These are phyloP conservation scores for Fusarium armeniacum DNA, from an alignment of 2,329 filamentous ascomycete genomes.

Conservation along the genomic window DNA sequence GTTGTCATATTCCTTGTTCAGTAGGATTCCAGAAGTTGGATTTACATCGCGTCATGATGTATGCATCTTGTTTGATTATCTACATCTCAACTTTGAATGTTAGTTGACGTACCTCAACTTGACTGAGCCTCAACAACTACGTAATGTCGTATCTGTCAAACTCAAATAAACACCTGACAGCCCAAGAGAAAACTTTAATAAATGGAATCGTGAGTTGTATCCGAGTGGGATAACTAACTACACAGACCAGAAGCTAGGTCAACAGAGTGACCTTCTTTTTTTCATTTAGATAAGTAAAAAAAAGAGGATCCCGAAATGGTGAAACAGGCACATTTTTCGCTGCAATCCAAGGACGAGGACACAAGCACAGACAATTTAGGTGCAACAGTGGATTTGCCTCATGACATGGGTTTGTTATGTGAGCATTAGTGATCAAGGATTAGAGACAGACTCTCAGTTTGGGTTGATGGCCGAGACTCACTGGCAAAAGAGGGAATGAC, in stretches of 20 bases:
- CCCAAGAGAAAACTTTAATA: conserved; percentile 1
- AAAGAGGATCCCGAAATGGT: conserved; percentile 8
- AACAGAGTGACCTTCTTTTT: background rate
- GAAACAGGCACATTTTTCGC: conserved; percentile 20
- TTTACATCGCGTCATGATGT: conserved; percentile 1
- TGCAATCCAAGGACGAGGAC: conserved; percentile 11
- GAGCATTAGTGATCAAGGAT: conserved; percentile 43
- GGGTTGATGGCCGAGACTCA: background rate
- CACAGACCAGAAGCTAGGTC: background rate
- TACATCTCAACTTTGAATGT: background rate
- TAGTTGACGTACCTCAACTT: background rate
- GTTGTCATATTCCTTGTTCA: conserved; percentile 8
- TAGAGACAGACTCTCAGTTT: background rate
- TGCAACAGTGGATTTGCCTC: conserved; percentile 33
- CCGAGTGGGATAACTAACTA: conserved; percentile 13
- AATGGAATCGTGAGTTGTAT: background rate
- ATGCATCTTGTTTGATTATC: background rate
- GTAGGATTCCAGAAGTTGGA: conserved; percentile 30
- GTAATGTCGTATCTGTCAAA: conserved; percentile 14
- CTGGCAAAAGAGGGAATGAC: background rate
- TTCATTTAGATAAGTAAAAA: background rate
- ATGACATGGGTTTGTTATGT: conserved; percentile 38
- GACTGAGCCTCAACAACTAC: conserved; percentile 20
- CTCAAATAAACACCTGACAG: conserved; percentile 3
- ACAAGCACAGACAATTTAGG: conserved; percentile 14